Base-by-base conservation (phyloP, 441 rosid genomes). In the Arabidopsis lyrata region DNA sequence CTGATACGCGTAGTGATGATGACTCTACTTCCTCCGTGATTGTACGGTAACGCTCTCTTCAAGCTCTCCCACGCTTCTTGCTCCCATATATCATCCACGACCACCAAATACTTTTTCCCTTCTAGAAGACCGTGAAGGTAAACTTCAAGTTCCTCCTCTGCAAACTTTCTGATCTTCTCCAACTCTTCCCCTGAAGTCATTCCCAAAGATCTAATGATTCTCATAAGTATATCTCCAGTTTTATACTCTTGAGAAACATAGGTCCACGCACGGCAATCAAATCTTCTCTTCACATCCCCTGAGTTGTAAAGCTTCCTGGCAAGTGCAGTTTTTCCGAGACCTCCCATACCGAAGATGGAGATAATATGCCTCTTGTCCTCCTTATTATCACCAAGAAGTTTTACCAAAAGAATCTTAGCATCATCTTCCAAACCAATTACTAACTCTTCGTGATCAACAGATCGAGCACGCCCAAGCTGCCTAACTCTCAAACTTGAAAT, bases 321-420 rank as follows among this genome's bases (percentile, higher is more conserved):
- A 27, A 72, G 18, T 0, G 76, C 62, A 9, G 76, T 72, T 24
- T 72, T 62, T 38, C 76, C 69, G 1, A 62, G 54, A 38, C 63
- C 69, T 61, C 76, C 62, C 76, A 72, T 72, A 3, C 76, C 76
- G 5, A 62, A 61, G 39, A 72, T 72, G 2, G 69, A 72, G 69
- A 72, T 41, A 1, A 52, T 53, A 72, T 14, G 39, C 6, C n/a
- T 60, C 32, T 29, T 38, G 0, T 32, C 0, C 6, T 4, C 13
- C 35, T 16, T 31, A 16, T n/a, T 24, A n/a, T 55, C 18, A 22
- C 16, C 45, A 52, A 63, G 55, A 50, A 72, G 68, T 35, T 72
- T 72, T 50, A 3, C 44, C 44, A 72, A 61, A 63, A 53, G 74
- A 47, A 70, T 22, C 66, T 70, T 58, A n/a, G 8, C 57, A 55